Percentiles rank a stretch among this genome's conserved stretches.
phyloP scores from a whole-genome alignment of 2,329 filamentous ascomycete species.

The Chaetomiaceae sp. region DNA sequence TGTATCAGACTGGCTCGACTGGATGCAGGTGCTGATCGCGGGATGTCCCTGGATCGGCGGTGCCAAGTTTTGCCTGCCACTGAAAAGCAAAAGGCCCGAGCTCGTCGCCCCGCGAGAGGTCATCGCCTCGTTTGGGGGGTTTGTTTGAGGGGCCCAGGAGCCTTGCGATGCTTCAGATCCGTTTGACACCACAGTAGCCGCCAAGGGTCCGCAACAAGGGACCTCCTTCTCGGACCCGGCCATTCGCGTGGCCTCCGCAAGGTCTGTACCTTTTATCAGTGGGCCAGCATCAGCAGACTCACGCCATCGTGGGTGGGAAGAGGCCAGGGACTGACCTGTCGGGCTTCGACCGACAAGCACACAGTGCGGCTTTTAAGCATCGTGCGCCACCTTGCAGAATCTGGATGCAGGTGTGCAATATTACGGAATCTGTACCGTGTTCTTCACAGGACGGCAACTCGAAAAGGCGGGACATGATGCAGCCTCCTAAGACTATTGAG shows the following conservation, averaged over 20 bases:
- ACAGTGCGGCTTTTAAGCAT: slow-evolving; percentile 10
- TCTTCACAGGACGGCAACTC: slow-evolving; percentile 4
- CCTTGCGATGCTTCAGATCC: slow-evolving; percentile 6
- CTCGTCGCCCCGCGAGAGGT: background rate
- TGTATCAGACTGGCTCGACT: background rate
- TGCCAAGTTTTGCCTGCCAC: slow-evolving; percentile 2
- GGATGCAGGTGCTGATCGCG: background rate
- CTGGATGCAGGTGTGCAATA: slow-evolving; percentile 15
- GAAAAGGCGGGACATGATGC: slow-evolving; percentile 5
- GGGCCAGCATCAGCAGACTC: no score
- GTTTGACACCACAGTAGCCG: slow-evolving; percentile 10
- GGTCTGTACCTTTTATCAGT: no score
- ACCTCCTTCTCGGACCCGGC: background rate
- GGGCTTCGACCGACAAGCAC: no score
- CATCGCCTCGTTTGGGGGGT: background rate
- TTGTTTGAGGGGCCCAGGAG: background rate
- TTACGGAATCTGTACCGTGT: no score
- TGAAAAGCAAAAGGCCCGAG: background rate
- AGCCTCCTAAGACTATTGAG: slow-evolving; percentile 16
- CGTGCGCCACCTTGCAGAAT: background rate
- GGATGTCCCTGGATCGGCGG: slow-evolving; percentile 7
- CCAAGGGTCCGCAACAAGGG: background rate
- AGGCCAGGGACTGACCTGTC: background rate
- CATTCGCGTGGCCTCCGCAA: background rate
- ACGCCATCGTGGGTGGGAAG: background rate